Evolutionary conservation across 495 filamentous ascomycete species (phyloP).

Genomic region (Neurospora sp.): DNA sequence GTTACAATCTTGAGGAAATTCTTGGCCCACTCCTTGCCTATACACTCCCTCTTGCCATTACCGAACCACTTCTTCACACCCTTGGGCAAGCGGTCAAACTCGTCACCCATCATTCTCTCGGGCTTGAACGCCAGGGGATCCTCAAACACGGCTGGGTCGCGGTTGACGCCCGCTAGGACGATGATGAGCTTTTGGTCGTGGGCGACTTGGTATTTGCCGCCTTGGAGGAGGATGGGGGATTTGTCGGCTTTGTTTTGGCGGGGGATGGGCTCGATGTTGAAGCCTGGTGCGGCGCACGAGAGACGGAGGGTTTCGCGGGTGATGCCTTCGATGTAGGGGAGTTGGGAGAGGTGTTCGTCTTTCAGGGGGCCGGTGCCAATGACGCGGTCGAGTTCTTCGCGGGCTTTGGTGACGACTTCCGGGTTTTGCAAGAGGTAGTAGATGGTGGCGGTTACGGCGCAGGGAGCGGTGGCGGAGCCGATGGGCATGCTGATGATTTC

Average conservation of each 20-base stretch:
- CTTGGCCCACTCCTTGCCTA: conserved; percentile 60
- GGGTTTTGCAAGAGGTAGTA: conserved; percentile 55
- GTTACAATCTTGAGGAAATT: conserved; percentile 48
- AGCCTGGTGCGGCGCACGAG: conserved; percentile 54
- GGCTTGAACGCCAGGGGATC: conserved; percentile 55
- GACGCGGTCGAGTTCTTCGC: conserved; percentile 56
- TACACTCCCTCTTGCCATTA: conserved; percentile 58
- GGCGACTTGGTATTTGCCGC: conserved; percentile 57
- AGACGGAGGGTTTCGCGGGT: conserved; percentile 59
- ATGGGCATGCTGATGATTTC: conserved; percentile 56
- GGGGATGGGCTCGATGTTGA: conserved; percentile 50
- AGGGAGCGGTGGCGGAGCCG: conserved; percentile 36
- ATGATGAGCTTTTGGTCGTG: conserved; percentile 51
- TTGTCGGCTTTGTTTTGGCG: conserved; percentile 34
- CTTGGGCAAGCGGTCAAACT: conserved; percentile 46
- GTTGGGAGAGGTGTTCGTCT: conserved; percentile 45
- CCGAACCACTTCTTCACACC: conserved; percentile 62
- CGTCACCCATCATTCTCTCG: conserved; percentile 55
- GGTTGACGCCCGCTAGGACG: conserved; percentile 50
- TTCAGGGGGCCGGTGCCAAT: conserved; percentile 43
- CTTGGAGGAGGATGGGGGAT: conserved; percentile 34
- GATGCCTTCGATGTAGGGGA: conserved; percentile 54
- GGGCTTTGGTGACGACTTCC: conserved; percentile 45
- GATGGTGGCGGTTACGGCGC: conserved; percentile 44
- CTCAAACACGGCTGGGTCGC: conserved; percentile 57